Evolutionary conservation across 202 grass and related monocot genomes (phyloP).

Genomic region (Thinopyrum obtusiflorum): DNA sequence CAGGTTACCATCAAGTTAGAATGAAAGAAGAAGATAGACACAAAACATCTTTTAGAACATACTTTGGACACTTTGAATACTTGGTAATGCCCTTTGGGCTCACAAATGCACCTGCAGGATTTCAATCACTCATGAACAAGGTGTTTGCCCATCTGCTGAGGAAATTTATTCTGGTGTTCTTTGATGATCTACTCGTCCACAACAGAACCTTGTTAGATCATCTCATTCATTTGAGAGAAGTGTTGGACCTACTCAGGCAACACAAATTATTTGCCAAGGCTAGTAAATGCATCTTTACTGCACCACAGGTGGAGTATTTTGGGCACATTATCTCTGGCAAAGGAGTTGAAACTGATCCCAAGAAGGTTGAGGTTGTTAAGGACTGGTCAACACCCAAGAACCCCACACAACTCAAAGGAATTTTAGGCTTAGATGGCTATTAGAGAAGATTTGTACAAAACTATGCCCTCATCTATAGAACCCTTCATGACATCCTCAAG

Average conservation of each 20-base stretch:
- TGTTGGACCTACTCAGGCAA: background rate
- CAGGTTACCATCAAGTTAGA: background rate
- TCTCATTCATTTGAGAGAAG: background rate
- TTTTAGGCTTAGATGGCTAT: background rate
- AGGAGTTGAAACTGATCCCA: background rate
- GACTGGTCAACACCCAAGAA: background rate
- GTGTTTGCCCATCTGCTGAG: background rate
- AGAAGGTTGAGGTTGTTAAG: background rate
- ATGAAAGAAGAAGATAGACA: background rate
- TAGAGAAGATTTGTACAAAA: background rate
- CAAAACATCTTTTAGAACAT: background rate
- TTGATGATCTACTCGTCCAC: background rate
- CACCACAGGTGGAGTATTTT: background rate
- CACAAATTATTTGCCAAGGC: background rate
- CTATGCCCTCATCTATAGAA: background rate
- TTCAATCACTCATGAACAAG: background rate
- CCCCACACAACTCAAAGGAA: background rate
- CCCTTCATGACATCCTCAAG: background rate
- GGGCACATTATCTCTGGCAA: background rate
- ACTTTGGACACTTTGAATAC: background rate
- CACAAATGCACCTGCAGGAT: background rate
- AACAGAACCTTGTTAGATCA: background rate
- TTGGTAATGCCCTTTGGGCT: background rate
- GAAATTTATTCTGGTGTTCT: background rate
- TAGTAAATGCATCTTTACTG: background rate